Evolutionary conservation across 2,329 filamentous ascomycete species (phyloP).

Genomic region (Endocalyx cinctus): DNA sequence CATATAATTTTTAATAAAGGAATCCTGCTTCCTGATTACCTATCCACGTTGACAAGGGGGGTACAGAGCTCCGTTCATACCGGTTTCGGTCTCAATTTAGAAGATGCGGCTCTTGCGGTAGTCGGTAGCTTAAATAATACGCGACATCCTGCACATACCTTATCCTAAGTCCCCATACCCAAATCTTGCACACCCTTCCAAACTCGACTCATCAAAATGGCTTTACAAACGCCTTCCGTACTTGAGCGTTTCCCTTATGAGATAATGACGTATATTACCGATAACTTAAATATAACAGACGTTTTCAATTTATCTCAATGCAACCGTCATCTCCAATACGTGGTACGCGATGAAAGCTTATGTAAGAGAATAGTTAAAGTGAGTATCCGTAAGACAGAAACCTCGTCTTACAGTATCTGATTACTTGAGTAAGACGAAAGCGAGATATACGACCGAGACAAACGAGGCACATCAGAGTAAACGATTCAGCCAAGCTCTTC

Average conservation of each 20-base stretch:
- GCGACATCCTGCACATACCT: too few species aligned
- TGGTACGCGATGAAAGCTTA: conserved; percentile 51
- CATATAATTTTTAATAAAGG: too few species aligned
- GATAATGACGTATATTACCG: conserved; percentile 54
- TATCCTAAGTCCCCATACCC: too few species aligned
- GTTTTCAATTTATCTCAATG: conserved; percentile 51
- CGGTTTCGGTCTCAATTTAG: too few species aligned
- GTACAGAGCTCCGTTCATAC: too few species aligned
- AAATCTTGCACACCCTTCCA: too few species aligned
- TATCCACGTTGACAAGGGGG: too few species aligned
- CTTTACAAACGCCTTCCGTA: conserved; percentile 10
- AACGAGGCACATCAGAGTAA: conserved; percentile 5
- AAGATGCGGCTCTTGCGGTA: too few species aligned
- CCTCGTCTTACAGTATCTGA: not conserved
- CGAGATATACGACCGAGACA: conserved; percentile 25
- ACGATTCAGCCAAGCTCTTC: conserved; percentile 48
- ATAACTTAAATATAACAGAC: conserved; percentile 52
- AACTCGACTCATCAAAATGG: too few species aligned
- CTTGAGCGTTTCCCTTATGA: conserved; percentile 52
- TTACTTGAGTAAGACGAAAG: conserved; percentile 6
- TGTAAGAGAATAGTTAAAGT: conserved; percentile 57
- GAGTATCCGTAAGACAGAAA: conserved; percentile 15
- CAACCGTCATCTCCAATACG: conserved; percentile 44
- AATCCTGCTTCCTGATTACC: too few species aligned
- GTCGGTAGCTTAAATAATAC: too few species aligned